A percentile compares a stretch with the other conserved stretches of the same genome.
Evolutionary conservation across 2,329 filamentous ascomycete species (phyloP).

Genomic region (Fusarium poae): DNA sequence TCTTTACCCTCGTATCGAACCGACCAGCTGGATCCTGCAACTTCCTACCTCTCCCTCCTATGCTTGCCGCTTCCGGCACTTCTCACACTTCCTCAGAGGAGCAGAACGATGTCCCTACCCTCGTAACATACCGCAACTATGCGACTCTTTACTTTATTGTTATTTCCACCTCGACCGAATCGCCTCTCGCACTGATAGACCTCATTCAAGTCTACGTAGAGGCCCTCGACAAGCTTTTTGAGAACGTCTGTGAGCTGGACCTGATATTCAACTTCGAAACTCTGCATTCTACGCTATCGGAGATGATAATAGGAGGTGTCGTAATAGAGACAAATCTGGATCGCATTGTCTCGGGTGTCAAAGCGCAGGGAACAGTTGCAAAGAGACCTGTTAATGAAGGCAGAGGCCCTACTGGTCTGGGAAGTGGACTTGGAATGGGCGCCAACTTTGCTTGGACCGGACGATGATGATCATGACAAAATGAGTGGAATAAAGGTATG

Average conservation of each 20-base stretch:
- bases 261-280: constrained; percentile 99
- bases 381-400: constrained; percentile 84
- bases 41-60: constrained; percentile 84
- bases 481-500: constrained; percentile 15
- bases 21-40: constrained; percentile 94
- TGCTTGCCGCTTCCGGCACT: constrained; percentile 73
- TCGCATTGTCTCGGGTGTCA: constrained; percentile 87
- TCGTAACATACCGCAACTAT: constrained; percentile 98
- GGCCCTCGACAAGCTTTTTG: constrained; percentile 92
- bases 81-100: constrained; percentile 74
- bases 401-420: constrained; percentile 58
- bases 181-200: constrained; percentile 93
- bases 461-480: constrained; percentile 48
- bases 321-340: constrained; percentile 94
- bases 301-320: constrained; percentile 96
- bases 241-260: constrained; percentile 98
- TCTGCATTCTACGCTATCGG: constrained; percentile 87
- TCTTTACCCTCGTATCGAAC: constrained; percentile 95
- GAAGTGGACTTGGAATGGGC: constrained; percentile 67
- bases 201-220: constrained; percentile 99
- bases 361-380: constrained; percentile 79
- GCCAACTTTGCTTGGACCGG: constrained; percentile 69
- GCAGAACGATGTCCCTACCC: constrained; percentile 89
- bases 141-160: constrained; percentile 99
- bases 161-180: constrained; percentile 96